phyloP scores from a whole-genome alignment of 371 early-diverging fungal species.

The Mucor mucedo region DNA sequence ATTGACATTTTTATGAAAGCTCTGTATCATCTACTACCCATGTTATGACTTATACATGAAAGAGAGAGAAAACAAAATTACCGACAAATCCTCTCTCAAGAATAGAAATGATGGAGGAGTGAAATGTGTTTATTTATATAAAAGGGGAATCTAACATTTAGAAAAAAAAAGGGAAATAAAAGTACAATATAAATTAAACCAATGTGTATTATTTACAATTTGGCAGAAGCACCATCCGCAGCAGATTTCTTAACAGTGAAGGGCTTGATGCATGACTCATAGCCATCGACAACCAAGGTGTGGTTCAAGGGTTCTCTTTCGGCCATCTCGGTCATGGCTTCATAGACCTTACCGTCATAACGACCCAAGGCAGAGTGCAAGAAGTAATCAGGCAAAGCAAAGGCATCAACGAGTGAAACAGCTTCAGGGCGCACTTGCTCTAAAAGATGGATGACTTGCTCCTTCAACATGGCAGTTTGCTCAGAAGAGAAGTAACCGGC shows the following conservation, averaged over 20 bases:
- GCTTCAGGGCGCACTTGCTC: constrained; percentile 72
- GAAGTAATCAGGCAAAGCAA: constrained; percentile 76
- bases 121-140: neutral
- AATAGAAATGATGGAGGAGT: too few species aligned
- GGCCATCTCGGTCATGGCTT: constrained; percentile 71
- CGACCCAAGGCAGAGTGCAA: constrained; percentile 81
- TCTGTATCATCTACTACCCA: too few species aligned
- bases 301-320: constrained; percentile 73
- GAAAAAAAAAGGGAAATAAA: constrained; percentile 2
- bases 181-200: constrained; percentile 1
- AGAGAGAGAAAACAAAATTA: too few species aligned
- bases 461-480: constrained; percentile 58
- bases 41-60: too few species aligned
- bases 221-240: constrained; percentile 17
- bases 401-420: constrained; percentile 77
- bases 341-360: constrained; percentile 79
- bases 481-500: constrained; percentile 54
- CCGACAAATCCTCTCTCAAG: too few species aligned
- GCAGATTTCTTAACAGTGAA: constrained; percentile 33
- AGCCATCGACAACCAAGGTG: constrained; percentile 62
- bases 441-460: constrained; percentile 53
- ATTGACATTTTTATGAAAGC: too few species aligned
- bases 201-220: constrained; percentile 14
- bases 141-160: neutral
- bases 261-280: constrained; percentile 64